Conservation (phyloP, 2,329 filamentous ascomycete genomes). For the Reticulascus tulasneorum region DNA sequence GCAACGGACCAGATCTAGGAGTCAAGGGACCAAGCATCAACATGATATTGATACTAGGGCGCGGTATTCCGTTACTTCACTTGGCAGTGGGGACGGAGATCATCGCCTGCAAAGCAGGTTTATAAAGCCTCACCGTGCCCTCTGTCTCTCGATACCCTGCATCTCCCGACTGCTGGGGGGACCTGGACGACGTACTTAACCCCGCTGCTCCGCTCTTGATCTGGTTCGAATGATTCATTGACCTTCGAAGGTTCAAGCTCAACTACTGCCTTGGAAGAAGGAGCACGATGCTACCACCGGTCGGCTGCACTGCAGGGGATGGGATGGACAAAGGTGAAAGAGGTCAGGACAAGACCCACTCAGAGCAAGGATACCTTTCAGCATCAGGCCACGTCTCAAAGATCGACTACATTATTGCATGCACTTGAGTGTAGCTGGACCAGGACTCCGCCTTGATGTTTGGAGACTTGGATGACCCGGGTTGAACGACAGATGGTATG, state of each 20-base stretch:
- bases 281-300: not conserved
- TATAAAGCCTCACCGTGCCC: not conserved
- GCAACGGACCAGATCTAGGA: conserved; percentile 3
- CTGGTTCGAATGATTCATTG: conserved; percentile 1
- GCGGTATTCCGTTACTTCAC: not conserved
- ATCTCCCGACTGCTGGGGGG: not conserved
- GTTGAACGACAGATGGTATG: no score
- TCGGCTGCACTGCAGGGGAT: not conserved
- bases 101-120: no score
- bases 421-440: no score
- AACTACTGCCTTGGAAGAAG: not conserved
- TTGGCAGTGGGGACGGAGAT: no score
- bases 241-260: not conserved
- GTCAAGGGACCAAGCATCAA: conserved; percentile 3
- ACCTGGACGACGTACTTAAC: not conserved
- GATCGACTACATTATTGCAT: no score
- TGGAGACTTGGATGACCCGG: no score
- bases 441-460: no score
- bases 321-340: not conserved
- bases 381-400: no score
- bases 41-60: not conserved
- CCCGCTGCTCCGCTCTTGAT: not conserved
- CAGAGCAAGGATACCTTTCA: no score
- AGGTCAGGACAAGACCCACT: not conserved
- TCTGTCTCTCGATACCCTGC: conserved; percentile 5